phyloP scores from a whole-genome alignment of 1,284 basidiomycete genomes.

The Sporisorium sorghi region DNA sequence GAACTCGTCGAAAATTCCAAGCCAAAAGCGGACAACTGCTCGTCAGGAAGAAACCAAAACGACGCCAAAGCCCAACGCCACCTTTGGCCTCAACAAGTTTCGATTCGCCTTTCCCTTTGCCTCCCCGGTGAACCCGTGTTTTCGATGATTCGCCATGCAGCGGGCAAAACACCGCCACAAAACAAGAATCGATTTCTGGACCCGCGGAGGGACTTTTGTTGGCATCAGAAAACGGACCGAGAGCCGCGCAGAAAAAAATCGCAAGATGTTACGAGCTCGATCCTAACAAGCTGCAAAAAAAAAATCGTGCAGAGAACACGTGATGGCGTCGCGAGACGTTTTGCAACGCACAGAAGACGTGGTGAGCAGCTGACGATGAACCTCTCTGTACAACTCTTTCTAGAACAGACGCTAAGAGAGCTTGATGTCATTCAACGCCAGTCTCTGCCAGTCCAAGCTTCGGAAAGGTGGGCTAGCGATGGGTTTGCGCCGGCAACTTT shows the following conservation, averaged over 20 bases:
- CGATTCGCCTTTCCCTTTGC: not conserved
- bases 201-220: not conserved
- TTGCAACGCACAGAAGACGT: slow-evolving; percentile 5
- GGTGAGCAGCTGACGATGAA: not conserved
- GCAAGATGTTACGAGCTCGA: not conserved
- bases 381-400: too few species aligned
- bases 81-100: too few species aligned
- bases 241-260: not conserved
- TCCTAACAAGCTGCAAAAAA: not conserved
- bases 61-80: too few species aligned
- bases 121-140: not conserved
- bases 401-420: too few species aligned
- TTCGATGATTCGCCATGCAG: not conserved
- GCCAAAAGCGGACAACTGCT: not conserved
- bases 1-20: not conserved
- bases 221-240: slow-evolving; percentile 3
- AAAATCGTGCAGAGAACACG: slow-evolving; percentile 8
- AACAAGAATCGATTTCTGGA: not conserved
- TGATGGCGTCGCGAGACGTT: slow-evolving; percentile 25
- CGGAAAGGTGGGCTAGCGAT: not conserved
- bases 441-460: not conserved
- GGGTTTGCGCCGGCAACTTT: not conserved
- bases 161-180: too few species aligned
- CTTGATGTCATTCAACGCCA: not conserved
- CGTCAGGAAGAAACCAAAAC: not conserved